Conservation (phyloP, 331 rosid species). For the Dryas integrifolia region DNA sequence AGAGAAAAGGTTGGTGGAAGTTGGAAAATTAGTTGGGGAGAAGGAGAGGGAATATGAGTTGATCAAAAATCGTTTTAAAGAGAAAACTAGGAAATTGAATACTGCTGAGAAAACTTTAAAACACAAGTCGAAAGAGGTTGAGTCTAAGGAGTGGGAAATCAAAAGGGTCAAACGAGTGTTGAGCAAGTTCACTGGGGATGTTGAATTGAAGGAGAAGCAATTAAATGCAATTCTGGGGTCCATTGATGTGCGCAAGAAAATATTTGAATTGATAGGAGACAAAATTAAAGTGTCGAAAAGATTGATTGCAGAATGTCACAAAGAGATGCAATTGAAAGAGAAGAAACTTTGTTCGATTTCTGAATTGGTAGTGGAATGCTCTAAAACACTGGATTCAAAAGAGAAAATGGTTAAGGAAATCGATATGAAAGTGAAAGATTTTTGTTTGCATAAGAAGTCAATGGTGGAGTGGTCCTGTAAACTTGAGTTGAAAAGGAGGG, state of each 20-base stretch:
- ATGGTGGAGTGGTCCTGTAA: constrained; percentile 26
- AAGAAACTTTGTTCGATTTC: constrained; percentile 16
- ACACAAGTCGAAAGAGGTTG: constrained; percentile 25
- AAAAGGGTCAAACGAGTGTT: constrained; percentile 9
- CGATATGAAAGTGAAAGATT: constrained; percentile 17
- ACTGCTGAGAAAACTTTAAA: not conserved
- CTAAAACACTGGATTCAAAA: constrained; percentile 14
- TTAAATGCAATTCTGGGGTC: constrained; percentile 2
- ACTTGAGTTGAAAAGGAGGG: constrained; percentile 27
- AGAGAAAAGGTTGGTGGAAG: constrained; percentile 18
- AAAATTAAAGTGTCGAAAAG: constrained; percentile 15
- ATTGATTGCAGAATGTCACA: constrained; percentile 16
- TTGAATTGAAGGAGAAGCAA: constrained; percentile 31
- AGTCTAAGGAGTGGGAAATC: constrained; percentile 30
- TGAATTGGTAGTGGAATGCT: constrained; percentile 24
- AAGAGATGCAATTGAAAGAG: constrained; percentile 20
- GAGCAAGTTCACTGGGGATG: constrained; percentile 9
- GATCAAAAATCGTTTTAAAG: not conserved
- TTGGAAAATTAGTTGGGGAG: constrained; percentile 11
- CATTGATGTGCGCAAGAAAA: constrained; percentile 19
- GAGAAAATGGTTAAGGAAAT: constrained; percentile 29
- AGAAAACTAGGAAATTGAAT: not conserved
- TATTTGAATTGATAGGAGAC: constrained; percentile 11
- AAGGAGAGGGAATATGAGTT: constrained; percentile 30
- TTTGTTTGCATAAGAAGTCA: constrained; percentile 15